These are phyloP conservation scores for Solanum piurae DNA, from an alignment of 257 asterid species.

Conservation along the genomic window DNA sequence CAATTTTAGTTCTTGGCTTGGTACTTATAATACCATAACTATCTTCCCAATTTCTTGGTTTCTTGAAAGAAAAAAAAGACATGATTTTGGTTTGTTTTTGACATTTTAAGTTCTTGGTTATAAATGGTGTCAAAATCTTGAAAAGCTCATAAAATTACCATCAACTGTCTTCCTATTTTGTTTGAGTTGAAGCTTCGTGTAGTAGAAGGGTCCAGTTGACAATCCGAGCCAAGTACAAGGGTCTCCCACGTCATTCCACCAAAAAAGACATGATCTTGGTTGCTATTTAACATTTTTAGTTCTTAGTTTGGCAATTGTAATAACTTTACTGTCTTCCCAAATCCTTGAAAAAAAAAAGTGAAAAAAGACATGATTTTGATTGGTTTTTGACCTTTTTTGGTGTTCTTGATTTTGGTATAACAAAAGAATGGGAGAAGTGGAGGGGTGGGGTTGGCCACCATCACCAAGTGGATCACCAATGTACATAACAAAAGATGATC, in stretches of 20 bases:
- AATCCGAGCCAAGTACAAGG: background rate
- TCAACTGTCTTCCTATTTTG: background rate
- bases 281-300: background rate
- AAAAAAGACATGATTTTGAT: background rate
- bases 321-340: background rate
- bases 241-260: no score
- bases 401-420: background rate
- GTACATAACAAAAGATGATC: conserved; percentile 50
- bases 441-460: conserved; percentile 57
- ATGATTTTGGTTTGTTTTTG: background rate
- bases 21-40: background rate
- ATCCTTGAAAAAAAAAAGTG: background rate
- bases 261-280: background rate
- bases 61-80: background rate
- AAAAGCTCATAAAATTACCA: background rate
- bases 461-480: conserved; percentile 43
- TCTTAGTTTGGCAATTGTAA: background rate
- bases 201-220: background rate
- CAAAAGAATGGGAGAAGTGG: conserved; percentile 48
- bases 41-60: background rate
- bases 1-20: background rate
- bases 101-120: background rate
- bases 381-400: background rate
- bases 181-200: background rate
- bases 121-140: background rate